These are phyloP conservation scores for Erythrophleum ivorense DNA, from an alignment of 331 rosid species.

Conservation along the genomic window DNA sequence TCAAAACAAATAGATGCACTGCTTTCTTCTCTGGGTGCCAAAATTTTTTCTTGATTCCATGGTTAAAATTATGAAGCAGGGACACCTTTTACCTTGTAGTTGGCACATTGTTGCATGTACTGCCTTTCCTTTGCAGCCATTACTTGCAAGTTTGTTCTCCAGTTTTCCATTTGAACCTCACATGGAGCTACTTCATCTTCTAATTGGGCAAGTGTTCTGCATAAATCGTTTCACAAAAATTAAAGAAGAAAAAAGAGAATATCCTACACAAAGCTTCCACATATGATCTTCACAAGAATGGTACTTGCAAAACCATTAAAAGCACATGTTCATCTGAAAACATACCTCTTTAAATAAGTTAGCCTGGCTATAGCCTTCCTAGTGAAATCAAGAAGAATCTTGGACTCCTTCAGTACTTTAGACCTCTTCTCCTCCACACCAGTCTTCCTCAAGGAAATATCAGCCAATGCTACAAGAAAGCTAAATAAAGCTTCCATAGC, in stretches of 20 bases:
- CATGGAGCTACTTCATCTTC: slow-evolving; percentile 85
- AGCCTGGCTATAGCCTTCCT: slow-evolving; percentile 87
- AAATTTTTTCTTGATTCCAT: background rate
- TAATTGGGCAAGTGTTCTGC: slow-evolving; percentile 82
- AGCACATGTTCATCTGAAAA: slow-evolving; percentile 26
- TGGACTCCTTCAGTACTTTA: slow-evolving; percentile 81
- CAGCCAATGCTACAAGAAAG: slow-evolving; percentile 96
- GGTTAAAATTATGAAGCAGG: slow-evolving; percentile 5
- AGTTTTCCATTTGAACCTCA: slow-evolving; percentile 81
- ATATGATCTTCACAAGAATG: background rate
- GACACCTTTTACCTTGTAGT: slow-evolving; percentile 66
- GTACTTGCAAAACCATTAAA: slow-evolving; percentile 1
- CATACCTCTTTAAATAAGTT: slow-evolving; percentile 86
- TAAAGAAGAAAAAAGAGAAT: slow-evolving; percentile 14
- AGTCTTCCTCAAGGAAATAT: slow-evolving; percentile 84
- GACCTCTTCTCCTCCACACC: slow-evolving; percentile 94
- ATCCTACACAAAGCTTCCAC: slow-evolving; percentile 19
- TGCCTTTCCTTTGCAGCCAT: slow-evolving; percentile 96
- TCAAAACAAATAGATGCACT: slow-evolving; percentile 3
- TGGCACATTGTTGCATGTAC: slow-evolving; percentile 82
- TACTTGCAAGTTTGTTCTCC: slow-evolving; percentile 80
- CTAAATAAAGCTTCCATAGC: slow-evolving; percentile 48
- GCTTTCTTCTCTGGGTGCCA: background rate
- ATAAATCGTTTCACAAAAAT: slow-evolving; percentile 19
- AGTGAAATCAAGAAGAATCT: slow-evolving; percentile 81